phyloP scores from a whole-genome alignment of 352 stramenopile species.

The Vaucheria bursata region DNA sequence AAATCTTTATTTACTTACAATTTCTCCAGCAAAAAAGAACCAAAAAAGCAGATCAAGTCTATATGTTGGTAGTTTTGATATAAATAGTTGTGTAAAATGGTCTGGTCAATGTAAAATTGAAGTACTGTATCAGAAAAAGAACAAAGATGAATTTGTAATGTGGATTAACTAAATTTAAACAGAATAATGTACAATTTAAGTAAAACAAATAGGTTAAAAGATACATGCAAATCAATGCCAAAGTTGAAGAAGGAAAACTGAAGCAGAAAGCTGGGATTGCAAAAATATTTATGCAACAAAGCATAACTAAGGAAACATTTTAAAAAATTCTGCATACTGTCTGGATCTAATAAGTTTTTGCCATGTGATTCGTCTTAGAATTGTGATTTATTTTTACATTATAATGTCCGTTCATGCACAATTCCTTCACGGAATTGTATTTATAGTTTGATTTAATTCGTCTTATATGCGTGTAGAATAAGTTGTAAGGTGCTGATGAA shows the following conservation, averaged over 20 bases:
- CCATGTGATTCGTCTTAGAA: too few relatives aligned
- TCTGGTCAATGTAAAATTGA: constrained; percentile 76
- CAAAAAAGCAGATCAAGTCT: constrained; percentile 91
- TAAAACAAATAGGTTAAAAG: constrained; percentile 86
- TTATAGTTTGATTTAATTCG: too few relatives aligned
- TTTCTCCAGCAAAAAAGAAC: constrained; percentile 63
- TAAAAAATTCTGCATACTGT: constrained; percentile 94
- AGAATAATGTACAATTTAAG: constrained; percentile 62
- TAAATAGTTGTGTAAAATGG: constrained; percentile 90
- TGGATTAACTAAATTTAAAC: constrained; percentile 9
- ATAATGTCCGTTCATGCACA: too few relatives aligned
- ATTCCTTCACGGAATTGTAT: too few relatives aligned
- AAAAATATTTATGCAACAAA: constrained; percentile 93
- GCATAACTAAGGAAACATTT: constrained; percentile 91
- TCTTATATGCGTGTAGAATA: too few relatives aligned
- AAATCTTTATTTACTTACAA: constrained; percentile 96
- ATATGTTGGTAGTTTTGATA: constrained; percentile 76
- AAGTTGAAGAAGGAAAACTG: constrained; percentile 66
- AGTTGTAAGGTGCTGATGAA: too few relatives aligned
- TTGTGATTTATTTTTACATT: constrained; percentile 84
- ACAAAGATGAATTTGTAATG: constrained; percentile 45
- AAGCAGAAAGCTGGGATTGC: constrained; percentile 93
- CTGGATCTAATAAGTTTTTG: too few relatives aligned
- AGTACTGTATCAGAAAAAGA: constrained; percentile 88
- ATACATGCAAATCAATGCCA: constrained; percentile 75